Percentiles rank a stretch among this genome's conserved stretches.
These are phyloP conservation scores for Volvox africanus DNA, from an alignment of 139 green algal genomes.

Conservation along the genomic window DNA sequence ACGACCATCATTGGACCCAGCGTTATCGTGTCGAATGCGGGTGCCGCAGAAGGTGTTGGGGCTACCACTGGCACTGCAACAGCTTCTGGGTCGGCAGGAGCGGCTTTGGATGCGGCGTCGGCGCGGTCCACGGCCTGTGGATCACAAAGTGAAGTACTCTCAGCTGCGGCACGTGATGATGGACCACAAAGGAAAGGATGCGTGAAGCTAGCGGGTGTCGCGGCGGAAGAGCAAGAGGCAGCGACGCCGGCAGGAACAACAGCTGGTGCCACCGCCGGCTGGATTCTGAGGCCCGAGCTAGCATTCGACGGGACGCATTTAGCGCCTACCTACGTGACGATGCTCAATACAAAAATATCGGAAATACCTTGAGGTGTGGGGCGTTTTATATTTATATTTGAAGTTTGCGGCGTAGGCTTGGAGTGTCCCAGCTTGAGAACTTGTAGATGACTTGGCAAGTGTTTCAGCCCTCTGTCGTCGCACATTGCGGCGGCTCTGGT, in stretches of 20 bases:
- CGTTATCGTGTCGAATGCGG: neutral
- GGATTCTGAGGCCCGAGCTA: conserved; percentile 52
- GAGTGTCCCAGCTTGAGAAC: no score
- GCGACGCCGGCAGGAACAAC: neutral
- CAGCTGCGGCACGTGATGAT: neutral
- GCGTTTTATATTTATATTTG: no score
- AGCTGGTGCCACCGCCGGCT: neutral
- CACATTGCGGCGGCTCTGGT: no score
- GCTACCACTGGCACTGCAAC: no score
- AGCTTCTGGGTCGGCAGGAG: neutral
- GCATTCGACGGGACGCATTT: conserved; percentile 79
- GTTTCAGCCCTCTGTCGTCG: no score
- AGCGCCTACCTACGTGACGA: conserved; percentile 57
- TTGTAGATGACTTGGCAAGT: no score
- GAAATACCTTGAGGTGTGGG: neutral
- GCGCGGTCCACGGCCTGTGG: neutral
- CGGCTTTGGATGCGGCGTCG: neutral
- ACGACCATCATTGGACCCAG: no score
- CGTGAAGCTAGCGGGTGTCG: neutral
- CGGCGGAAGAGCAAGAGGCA: neutral
- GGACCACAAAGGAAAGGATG: no score
- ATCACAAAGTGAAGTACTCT: neutral
- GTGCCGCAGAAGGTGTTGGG: neutral
- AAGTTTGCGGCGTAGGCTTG: no score
- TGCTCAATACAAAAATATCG: conserved; percentile 44